phyloP scores from a whole-genome alignment of 208 protist genomes.

The Lotmaria passim region DNA sequence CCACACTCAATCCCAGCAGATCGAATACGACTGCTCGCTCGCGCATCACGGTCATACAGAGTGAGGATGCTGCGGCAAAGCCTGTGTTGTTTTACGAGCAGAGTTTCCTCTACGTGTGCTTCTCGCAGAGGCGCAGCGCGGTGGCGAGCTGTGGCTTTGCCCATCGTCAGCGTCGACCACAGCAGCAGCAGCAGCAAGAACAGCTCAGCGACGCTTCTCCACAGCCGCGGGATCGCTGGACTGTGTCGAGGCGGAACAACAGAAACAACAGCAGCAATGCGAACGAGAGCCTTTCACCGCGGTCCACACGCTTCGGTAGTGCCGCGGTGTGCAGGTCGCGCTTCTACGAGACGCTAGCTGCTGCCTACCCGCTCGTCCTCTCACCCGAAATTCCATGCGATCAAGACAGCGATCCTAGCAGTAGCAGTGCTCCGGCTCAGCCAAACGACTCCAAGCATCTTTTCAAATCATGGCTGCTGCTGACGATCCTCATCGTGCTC shows the following conservation, averaged over 20 bases:
- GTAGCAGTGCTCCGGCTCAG: not conserved
- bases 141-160: constrained; percentile 14
- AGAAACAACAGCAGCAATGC: not conserved
- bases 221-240: not conserved
- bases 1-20: too few species aligned
- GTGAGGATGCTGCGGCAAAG: not conserved
- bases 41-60: not conserved
- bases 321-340: constrained; percentile 2
- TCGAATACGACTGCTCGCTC: too few species aligned
- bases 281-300: too few species aligned
- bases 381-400: constrained; percentile 1
- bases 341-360: constrained; percentile 13
- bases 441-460: not conserved
- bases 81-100: constrained; percentile 34
- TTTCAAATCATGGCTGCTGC: constrained; percentile 20
- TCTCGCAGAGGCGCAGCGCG: constrained; percentile 26
- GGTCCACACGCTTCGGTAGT: too few species aligned
- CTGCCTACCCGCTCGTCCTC: not conserved
- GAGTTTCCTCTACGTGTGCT: constrained; percentile 42
- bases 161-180: too few species aligned
- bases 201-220: not conserved
- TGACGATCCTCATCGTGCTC: constrained; percentile 9
- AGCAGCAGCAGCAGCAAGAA: too few species aligned
- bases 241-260: not conserved
- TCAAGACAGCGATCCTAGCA: not conserved